Conservation (phyloP, 208 protist species). For the Leishmania tropica region DNA sequence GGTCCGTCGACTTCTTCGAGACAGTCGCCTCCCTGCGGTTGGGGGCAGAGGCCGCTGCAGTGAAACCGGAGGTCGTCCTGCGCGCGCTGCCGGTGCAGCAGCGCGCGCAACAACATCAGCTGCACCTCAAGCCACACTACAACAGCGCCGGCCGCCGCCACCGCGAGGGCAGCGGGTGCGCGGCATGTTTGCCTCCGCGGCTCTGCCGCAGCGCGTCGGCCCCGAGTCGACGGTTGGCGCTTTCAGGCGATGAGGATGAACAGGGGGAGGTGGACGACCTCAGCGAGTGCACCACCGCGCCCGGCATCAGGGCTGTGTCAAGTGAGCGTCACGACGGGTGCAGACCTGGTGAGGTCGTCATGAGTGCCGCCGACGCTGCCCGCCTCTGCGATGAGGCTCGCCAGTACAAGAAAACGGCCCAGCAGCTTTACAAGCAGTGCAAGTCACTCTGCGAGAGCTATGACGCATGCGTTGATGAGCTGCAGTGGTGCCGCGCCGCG, state of each 20-base stretch:
- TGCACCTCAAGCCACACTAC: background rate
- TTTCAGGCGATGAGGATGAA: background rate
- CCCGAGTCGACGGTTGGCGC: conserved; percentile 8
- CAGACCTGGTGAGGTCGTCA: conserved; percentile 16
- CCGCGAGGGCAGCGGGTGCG: background rate
- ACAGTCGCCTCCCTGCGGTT: conserved; percentile 72
- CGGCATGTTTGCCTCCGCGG: background rate
- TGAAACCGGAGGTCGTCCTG: conserved; percentile 41
- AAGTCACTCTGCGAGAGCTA: conserved; percentile 59
- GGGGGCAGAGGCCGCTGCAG: conserved; percentile 63
- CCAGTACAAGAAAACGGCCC: conserved; percentile 47
- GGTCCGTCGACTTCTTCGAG: conserved; percentile 68
- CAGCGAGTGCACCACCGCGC: background rate
- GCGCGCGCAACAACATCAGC: conserved; percentile 14
- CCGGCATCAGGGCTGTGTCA: background rate
- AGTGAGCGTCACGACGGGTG: background rate
- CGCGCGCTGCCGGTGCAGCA: conserved; percentile 33
- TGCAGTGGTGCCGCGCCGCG: conserved; percentile 24
- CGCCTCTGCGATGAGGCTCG: conserved; percentile 27
- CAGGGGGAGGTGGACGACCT: background rate
- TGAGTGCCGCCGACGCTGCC: background rate
- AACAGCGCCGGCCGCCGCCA: background rate
- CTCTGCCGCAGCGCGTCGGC: conserved; percentile 31
- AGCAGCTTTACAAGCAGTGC: conserved; percentile 62
- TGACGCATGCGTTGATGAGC: conserved; percentile 60